phyloP scores from a whole-genome alignment of 75 land plant genomes.

The Picea sitchensis region DNA sequence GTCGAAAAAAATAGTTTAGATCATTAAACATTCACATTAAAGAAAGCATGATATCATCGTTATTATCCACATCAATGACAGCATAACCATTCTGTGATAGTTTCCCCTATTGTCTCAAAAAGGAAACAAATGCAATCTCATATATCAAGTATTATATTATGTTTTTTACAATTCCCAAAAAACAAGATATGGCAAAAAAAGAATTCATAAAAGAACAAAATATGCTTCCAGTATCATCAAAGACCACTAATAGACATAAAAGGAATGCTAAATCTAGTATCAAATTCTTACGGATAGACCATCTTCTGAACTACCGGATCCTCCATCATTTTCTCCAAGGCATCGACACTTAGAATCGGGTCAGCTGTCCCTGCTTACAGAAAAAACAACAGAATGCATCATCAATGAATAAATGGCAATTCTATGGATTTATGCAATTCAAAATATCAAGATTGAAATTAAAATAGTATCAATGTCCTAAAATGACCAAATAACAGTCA shows the following conservation, averaged over 20 bases:
- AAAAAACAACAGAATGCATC: not conserved
- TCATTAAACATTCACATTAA: not conserved
- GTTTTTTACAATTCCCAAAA: not conserved
- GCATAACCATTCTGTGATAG: not conserved
- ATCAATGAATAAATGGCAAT: not conserved
- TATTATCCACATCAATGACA: not conserved
- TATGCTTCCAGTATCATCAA: not conserved
- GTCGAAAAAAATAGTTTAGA: not conserved
- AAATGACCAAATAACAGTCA: not conserved
- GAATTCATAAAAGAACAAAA: not conserved
- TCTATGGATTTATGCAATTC: not conserved
- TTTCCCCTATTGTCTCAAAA: not conserved
- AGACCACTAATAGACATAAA: not conserved
- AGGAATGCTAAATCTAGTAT: not conserved
- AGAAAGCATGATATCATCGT: not conserved
- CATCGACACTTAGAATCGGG: slow-evolving; percentile 63
- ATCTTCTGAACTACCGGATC: slow-evolving; percentile 95
- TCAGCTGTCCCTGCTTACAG: slow-evolving; percentile 27
- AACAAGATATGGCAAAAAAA: not conserved
- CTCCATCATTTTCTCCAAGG: slow-evolving; percentile 96
- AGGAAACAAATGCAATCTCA: not conserved
- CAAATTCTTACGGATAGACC: slow-evolving; percentile 82
- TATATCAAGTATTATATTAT: not conserved
- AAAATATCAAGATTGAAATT: not conserved
- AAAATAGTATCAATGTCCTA: not conserved